A percentile compares a stretch with the other conserved stretches of the same genome.
Conservation (phyloP, 306 rosid species). For the Dryas drummondii region DNA sequence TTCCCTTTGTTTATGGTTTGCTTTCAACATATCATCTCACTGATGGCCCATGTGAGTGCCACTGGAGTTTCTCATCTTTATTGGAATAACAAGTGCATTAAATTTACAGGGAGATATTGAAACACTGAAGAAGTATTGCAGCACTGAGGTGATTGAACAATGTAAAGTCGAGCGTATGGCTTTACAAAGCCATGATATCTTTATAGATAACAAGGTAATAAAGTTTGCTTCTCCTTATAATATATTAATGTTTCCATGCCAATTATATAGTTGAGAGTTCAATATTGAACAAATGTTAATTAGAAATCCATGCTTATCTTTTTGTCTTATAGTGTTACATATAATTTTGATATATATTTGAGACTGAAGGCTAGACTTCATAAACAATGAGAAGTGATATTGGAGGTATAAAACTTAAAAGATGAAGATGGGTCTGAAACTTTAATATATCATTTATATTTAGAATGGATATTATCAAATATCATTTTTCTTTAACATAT, state of each 20-base stretch:
- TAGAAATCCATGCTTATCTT: not conserved
- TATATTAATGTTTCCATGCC: not conserved
- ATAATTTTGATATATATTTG: not conserved
- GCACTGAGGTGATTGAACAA: constrained; percentile 77
- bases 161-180: constrained; percentile 86
- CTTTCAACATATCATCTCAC: constrained; percentile 9
- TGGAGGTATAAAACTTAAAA: not conserved
- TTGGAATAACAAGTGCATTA: constrained; percentile 5
- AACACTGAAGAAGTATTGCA: constrained; percentile 74
- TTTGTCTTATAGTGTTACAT: not conserved
- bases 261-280: not conserved
- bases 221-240: not conserved
- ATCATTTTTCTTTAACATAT: too few relatives aligned
- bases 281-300: not conserved
- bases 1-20: not conserved
- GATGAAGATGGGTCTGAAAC: too few relatives aligned
- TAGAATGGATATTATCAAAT: too few relatives aligned
- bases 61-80: constrained; percentile 27
- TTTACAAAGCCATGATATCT: constrained; percentile 66
- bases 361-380: not conserved
- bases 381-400: not conserved
- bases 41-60: constrained; percentile 13
- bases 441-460: too few relatives aligned
- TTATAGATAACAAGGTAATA: constrained; percentile 83
- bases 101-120: constrained; percentile 66